Evolutionary conservation across 192 early-diverging fungal species (phyloP).

Genomic region (Coemansia sp.): DNA sequence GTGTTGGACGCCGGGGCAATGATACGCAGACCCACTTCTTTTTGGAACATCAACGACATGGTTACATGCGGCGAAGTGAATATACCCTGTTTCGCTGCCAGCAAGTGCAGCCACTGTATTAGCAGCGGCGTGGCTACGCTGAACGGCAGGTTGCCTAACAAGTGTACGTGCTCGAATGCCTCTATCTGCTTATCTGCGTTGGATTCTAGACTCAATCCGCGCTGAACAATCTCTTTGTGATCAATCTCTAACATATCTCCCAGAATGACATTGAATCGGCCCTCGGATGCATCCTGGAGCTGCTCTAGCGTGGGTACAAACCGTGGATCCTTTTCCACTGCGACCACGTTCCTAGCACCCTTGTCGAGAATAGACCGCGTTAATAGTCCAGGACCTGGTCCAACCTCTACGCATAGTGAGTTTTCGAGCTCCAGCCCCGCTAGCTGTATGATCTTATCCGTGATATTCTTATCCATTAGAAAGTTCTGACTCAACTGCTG

Average conservation of each 20-base stretch:
- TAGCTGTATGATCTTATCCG: conserved; percentile 67
- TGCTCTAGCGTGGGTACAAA: conserved; percentile 72
- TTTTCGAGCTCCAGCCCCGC: conserved; percentile 60
- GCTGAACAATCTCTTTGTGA: conserved; percentile 55
- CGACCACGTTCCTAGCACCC: conserved; percentile 63
- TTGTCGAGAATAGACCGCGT: conserved; percentile 75
- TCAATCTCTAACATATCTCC: conserved; percentile 66
- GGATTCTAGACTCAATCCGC: conserved; percentile 18
- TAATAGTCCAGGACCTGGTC: conserved; percentile 75
- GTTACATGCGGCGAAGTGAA: conserved; percentile 55
- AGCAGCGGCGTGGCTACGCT: conserved; percentile 71
- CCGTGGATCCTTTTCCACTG: conserved; percentile 70
- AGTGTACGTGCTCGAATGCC: conserved; percentile 51
- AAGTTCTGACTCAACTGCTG: conserved; percentile 81
- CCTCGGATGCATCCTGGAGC: conserved; percentile 65
- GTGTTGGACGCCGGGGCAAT: conserved; percentile 54
- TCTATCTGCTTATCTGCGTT: conserved; percentile 12
- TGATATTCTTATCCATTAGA: conserved; percentile 80
- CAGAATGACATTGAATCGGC: conserved; percentile 57
- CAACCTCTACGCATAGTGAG: conserved; percentile 72
- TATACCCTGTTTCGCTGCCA: conserved; percentile 58
- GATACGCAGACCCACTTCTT: conserved; percentile 72
- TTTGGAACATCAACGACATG: conserved; percentile 86
- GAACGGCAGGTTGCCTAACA: conserved; percentile 82
- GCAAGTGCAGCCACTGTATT: conserved; percentile 69